These are phyloP conservation scores for Flaveria sonorensis DNA, from an alignment of 129 eudicot genomes.

Conservation along the genomic window DNA sequence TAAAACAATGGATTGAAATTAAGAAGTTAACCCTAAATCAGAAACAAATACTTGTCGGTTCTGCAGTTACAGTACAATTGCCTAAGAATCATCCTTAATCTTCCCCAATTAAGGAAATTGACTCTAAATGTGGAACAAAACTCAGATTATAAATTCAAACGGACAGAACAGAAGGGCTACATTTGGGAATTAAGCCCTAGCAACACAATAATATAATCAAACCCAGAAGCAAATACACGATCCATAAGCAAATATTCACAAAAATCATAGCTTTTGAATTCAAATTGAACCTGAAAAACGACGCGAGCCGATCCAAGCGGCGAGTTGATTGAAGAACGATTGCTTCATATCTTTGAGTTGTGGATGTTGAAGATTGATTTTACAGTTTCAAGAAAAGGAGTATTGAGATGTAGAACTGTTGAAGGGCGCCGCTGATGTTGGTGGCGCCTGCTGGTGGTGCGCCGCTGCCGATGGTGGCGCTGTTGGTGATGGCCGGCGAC, in stretches of 20 bases:
- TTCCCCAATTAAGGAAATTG: neutral
- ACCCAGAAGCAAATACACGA: slow-evolving; percentile 2
- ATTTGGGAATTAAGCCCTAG: slow-evolving; percentile 28
- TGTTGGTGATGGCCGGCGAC: too few relatives aligned
- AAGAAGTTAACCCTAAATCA: slow-evolving; percentile 18
- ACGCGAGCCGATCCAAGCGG: slow-evolving; percentile 87
- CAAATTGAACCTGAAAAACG: slow-evolving; percentile 75
- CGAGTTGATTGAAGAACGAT: slow-evolving; percentile 40
- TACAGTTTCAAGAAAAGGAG: slow-evolving; percentile 12
- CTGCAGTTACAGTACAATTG: too few relatives aligned
- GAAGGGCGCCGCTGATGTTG: too few relatives aligned
- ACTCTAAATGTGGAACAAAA: too few relatives aligned
- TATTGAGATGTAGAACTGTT: neutral
- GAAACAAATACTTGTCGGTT: neutral
- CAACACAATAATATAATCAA: slow-evolving; percentile 4
- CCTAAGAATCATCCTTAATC: neutral
- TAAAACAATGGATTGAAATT: too few relatives aligned
- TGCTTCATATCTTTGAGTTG: slow-evolving; percentile 45
- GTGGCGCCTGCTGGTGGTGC: too few relatives aligned
- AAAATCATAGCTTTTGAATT: neutral
- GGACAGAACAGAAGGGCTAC: slow-evolving; percentile 3
- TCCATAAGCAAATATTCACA: neutral
- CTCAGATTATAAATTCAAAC: slow-evolving; percentile 11
- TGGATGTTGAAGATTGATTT: slow-evolving; percentile 20
- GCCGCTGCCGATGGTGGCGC: too few relatives aligned